A percentile compares a stretch with the other conserved stretches of the same genome.
phyloP scores from a whole-genome alignment of 306 rosid genomes.

The Elaeagnus macrophylla region DNA sequence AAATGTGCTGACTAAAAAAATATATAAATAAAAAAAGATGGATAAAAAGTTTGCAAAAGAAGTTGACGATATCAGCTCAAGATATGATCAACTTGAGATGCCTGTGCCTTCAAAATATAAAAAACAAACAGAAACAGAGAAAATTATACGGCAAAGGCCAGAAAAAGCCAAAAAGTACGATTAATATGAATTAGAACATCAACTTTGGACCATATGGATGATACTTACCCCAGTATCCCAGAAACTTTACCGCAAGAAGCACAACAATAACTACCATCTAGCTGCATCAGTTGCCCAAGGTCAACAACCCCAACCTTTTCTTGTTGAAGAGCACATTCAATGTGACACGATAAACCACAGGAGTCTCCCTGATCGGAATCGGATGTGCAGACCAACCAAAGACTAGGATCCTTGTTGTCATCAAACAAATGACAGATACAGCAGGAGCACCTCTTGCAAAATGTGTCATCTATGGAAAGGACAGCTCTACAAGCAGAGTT shows the following conservation, averaged over 20 bases:
- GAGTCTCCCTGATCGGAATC: not conserved
- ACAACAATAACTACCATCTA: constrained; percentile 1
- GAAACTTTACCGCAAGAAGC: not conserved
- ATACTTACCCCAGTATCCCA: not conserved
- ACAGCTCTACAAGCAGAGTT: not conserved
- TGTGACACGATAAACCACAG: not conserved
- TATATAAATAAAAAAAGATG: too few relatives aligned
- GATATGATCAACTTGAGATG: too few relatives aligned
- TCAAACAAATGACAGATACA: not conserved
- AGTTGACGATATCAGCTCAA: too few relatives aligned
- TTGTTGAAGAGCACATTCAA: not conserved
- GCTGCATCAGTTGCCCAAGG: not conserved
- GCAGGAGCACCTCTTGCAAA: not conserved
- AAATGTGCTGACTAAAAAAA: too few relatives aligned
- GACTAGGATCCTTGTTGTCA: constrained; percentile 2
- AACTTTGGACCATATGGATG: not conserved
- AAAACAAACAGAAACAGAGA: too few relatives aligned
- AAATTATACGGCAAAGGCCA: not conserved
- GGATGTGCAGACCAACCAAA: not conserved
- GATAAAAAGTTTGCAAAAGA: too few relatives aligned
- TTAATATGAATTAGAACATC: not conserved
- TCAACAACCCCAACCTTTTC: not conserved
- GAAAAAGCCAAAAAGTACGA: not conserved
- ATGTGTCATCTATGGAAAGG: not conserved
- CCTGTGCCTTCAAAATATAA: too few relatives aligned